A percentile compares a stretch with the other conserved stretches of the same genome.
phyloP scores from a whole-genome alignment of 1,284 basidiomycete species.

The Melanopsichium pennsylvanicum region DNA sequence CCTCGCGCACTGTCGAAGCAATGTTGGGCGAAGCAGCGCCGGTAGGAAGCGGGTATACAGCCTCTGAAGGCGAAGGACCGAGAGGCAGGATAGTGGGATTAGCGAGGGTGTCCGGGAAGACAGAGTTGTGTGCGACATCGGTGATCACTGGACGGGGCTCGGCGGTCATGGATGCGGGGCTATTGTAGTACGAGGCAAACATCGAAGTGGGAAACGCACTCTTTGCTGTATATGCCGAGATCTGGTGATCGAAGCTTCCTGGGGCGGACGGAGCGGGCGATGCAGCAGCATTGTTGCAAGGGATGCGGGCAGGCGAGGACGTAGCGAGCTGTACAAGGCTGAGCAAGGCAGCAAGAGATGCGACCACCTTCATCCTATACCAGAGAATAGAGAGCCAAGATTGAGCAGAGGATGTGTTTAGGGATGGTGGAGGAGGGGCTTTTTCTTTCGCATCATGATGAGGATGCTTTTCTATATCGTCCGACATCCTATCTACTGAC shows the following conservation, averaged over 20 bases:
- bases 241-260: conserved; percentile 13
- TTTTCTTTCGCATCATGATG: not conserved
- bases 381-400: conserved; percentile 5
- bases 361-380: conserved; percentile 35
- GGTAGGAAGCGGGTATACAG: conserved; percentile 49
- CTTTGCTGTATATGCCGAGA: conserved; percentile 53
- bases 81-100: conserved; percentile 76
- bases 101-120: conserved; percentile 69
- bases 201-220: conserved; percentile 61
- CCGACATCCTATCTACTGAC: conserved; percentile 19
- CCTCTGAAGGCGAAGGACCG: conserved; percentile 66
- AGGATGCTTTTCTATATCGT: conserved; percentile 39
- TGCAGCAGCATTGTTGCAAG: conserved; percentile 4
- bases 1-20: conserved; percentile 70
- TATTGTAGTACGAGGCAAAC: conserved; percentile 53
- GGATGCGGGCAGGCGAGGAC: conserved; percentile 18
- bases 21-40: conserved; percentile 58
- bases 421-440: not conserved
- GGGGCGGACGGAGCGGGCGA: not conserved
- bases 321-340: conserved; percentile 16
- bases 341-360: conserved; percentile 16
- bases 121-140: conserved; percentile 43
- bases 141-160: conserved; percentile 56
- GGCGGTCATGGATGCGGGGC: conserved; percentile 41
- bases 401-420: not conserved